Base-by-base conservation (phyloP, 2,329 filamentous ascomycete genomes). In the Onygenales sp. region DNA sequence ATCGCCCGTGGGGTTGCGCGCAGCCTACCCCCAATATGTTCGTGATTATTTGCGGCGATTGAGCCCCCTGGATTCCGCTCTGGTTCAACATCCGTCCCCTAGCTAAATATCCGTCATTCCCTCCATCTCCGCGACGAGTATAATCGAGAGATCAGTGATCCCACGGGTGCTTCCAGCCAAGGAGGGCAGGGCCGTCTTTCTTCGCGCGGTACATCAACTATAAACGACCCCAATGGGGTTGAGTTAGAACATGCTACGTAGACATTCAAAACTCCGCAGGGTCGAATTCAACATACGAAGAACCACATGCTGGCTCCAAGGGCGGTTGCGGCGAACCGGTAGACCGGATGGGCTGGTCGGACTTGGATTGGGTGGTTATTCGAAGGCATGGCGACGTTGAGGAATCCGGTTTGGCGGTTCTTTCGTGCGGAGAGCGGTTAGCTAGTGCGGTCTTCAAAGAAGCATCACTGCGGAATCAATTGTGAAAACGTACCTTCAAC, bases 281-380 rank as follows among this genome's bases (percentile, higher is more conserved):
- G 39, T 4, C 21, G 21, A 46, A 48, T 13, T 53, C 27, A 45
- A 77, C 86, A 67, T 82, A 97, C 91, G 72, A 93, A 98, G 76
- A 98, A 97, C 93, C 93, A 98, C 93, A 97, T 98, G 75, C 87
- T 88, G 52, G 93, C 93, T 62, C 90, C 88, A 58, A 98, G 79
- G 57, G 85, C 88, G 44, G 89, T 96, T 46, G 88, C 92, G 54
- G 85, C 81, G 71, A 92, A 86, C 68, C 88, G 83, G 77, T 97
- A 95, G 60, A 95, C 67, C 45, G 82, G 83, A 57, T 81, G 77
- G 48, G 74, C 79, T 36, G 79, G 80, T 67, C 80, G 83, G 66
- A 86, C 62, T 59, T 73, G 70, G 53, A 74, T 69, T 37, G 72
- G 71, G 59, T 74, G 72, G 58, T 68, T 70, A 56, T 67, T 68